Conservation (phyloP, 2,329 filamentous ascomycete genomes). For the Phialophora expanda region DNA sequence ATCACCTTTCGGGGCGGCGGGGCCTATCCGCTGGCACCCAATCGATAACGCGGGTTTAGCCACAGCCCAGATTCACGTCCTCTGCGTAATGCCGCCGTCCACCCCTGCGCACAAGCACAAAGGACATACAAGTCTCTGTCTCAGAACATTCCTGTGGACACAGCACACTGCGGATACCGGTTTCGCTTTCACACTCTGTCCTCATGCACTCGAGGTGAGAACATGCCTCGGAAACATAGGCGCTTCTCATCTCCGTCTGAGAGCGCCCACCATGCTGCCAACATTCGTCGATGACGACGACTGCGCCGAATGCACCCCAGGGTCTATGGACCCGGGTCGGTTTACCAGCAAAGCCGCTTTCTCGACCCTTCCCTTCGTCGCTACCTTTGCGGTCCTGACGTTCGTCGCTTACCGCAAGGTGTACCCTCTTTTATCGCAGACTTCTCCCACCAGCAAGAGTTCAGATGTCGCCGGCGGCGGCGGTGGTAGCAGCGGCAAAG, state of each 20-base stretch:
- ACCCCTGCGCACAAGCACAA: background rate
- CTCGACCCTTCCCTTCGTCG: conserved; percentile 70
- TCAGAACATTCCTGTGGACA: background rate
- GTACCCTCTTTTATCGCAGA: conserved; percentile 70
- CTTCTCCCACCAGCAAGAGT: conserved; percentile 20
- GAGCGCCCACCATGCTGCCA: conserved; percentile 34
- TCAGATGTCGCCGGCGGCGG: background rate
- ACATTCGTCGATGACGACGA: conserved; percentile 35
- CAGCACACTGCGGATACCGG: background rate
- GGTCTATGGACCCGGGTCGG: conserved; percentile 27
- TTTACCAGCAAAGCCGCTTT: conserved; percentile 51
- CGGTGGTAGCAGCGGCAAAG: conserved; percentile 25
- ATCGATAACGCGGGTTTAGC: conserved; percentile 3
- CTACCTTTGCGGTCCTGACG: conserved; percentile 70
- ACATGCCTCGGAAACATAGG: conserved; percentile 24
- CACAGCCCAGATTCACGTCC: background rate
- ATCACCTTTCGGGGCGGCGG: background rate
- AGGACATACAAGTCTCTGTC: conserved; percentile 6
- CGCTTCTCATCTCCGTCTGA: background rate
- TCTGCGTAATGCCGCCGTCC: background rate
- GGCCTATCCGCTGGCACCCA: background rate
- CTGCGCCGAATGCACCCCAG: conserved; percentile 43
- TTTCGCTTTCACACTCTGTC: background rate
- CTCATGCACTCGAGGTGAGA: conserved; percentile 9
- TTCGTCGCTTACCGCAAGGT: conserved; percentile 69